These are phyloP conservation scores for Kitagawia praeruptora DNA, from an alignment of 129 eudicot species.

Conservation along the genomic window DNA sequence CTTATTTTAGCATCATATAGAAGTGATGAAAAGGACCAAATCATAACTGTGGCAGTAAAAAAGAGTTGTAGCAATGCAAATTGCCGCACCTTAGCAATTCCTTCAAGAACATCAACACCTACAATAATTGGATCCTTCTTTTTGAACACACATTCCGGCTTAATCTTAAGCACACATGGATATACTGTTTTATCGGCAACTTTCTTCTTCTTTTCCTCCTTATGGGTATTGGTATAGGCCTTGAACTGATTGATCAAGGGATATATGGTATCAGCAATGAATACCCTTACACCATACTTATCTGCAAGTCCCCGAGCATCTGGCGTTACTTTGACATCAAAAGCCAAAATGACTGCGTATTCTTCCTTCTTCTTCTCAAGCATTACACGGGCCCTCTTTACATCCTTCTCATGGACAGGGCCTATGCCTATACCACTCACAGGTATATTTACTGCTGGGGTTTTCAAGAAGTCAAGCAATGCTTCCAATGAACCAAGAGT, in stretches of 20 bases:
- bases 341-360: slow-evolving; percentile 74
- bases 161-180: slow-evolving; percentile 79
- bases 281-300: slow-evolving; percentile 67
- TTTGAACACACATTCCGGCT: slow-evolving; percentile 71
- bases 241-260: slow-evolving; percentile 81
- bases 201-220: slow-evolving; percentile 87
- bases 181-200: slow-evolving; percentile 77
- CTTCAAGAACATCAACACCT: slow-evolving; percentile 86
- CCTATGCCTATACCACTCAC: slow-evolving; percentile 91
- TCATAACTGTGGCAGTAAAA: background rate
- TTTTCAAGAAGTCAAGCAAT: slow-evolving; percentile 61
- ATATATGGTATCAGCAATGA: slow-evolving; percentile 70
- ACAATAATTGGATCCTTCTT: slow-evolving; percentile 87
- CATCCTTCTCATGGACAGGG: slow-evolving; percentile 93
- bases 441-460: slow-evolving; percentile 80
- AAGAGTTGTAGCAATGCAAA: background rate
- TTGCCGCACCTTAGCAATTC: slow-evolving; percentile 59
- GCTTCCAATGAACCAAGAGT: slow-evolving; percentile 95
- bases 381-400: slow-evolving; percentile 89
- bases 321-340: slow-evolving; percentile 84
- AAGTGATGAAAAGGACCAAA: background rate
- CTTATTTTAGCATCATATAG: background rate
- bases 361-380: slow-evolving; percentile 86
- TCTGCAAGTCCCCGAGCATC: slow-evolving; percentile 88
- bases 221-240: slow-evolving; percentile 67